These are phyloP conservation scores for Phyllostachys edulis DNA, from an alignment of 176 grass and related monocot species.

Conservation along the genomic window DNA sequence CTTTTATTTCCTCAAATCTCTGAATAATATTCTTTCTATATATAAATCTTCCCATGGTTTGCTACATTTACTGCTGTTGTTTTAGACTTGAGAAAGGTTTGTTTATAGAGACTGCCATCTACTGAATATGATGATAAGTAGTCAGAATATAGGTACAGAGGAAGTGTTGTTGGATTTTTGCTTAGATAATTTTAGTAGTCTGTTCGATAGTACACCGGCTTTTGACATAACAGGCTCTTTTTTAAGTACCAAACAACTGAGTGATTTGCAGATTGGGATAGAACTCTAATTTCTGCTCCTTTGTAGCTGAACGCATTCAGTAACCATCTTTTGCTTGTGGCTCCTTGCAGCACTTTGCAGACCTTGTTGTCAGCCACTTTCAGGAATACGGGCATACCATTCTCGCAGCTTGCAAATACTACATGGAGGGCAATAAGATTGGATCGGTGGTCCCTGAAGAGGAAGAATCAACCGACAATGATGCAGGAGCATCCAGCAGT, in stretches of 20 bases:
- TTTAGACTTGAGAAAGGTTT: not conserved
- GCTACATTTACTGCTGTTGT: not conserved
- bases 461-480: not conserved
- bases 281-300: not conserved
- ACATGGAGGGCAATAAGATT: conserved; percentile 63
- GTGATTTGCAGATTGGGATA: not conserved
- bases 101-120: not conserved
- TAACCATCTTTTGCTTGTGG: conserved; percentile 4
- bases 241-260: not conserved
- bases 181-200: not conserved
- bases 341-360: conserved; percentile 69
- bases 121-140: not conserved
- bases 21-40: not conserved
- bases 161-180: not conserved
- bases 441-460: conserved; percentile 60
- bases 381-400: conserved; percentile 49
- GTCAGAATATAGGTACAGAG: not conserved
- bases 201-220: not conserved
- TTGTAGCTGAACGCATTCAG: not conserved
- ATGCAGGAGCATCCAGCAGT: conserved; percentile 13
- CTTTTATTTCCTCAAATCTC: not conserved
- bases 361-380: conserved; percentile 77
- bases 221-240: not conserved
- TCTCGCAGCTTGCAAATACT: conserved; percentile 68
- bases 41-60: not conserved